These are phyloP conservation scores for Iberis amara DNA, from an alignment of 441 rosid species.

Conservation along the genomic window DNA sequence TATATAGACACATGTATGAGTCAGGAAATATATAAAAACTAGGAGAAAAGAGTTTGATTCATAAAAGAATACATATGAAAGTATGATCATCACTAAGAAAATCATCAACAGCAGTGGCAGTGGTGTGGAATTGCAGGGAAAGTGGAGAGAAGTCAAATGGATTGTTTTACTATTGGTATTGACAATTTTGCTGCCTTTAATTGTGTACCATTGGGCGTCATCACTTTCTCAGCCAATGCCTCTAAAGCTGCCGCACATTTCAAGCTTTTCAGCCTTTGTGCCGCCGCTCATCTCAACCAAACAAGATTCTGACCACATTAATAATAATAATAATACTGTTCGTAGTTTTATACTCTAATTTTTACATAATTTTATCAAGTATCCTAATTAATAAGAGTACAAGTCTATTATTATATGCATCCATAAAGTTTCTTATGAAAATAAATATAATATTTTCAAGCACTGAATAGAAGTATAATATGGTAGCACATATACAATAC, in stretches of 20 bases:
- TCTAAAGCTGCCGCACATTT: slow-evolving; percentile 5
- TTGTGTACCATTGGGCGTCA: not conserved
- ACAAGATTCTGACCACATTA: not conserved
- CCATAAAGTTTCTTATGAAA: too few species aligned
- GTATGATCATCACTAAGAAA: not conserved
- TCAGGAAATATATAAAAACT: not conserved
- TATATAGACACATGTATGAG: not conserved
- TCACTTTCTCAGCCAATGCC: slow-evolving; percentile 19
- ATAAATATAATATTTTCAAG: too few species aligned
- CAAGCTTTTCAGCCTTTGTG: slow-evolving; percentile 13
- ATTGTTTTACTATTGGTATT: slow-evolving; percentile 1
- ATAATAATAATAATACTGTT: too few species aligned
- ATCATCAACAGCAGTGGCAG: not conserved
- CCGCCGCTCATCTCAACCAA: slow-evolving; percentile 5
- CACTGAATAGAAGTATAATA: too few species aligned
- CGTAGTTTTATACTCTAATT: slow-evolving; percentile 3
- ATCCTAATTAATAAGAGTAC: too few species aligned
- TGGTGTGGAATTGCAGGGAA: not conserved
- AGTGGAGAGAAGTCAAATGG: slow-evolving; percentile 10
- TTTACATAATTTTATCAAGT: too few species aligned
- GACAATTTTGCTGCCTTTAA: slow-evolving; percentile 1
- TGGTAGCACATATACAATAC: too few species aligned
- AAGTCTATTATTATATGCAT: too few species aligned
- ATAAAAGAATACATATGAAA: not conserved
- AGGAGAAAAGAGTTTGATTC: not conserved